A percentile compares a stretch with the other conserved stretches of the same genome.
These are phyloP conservation scores for Diaporthe destruens DNA, from an alignment of 2,329 filamentous ascomycete species.

Conservation along the genomic window DNA sequence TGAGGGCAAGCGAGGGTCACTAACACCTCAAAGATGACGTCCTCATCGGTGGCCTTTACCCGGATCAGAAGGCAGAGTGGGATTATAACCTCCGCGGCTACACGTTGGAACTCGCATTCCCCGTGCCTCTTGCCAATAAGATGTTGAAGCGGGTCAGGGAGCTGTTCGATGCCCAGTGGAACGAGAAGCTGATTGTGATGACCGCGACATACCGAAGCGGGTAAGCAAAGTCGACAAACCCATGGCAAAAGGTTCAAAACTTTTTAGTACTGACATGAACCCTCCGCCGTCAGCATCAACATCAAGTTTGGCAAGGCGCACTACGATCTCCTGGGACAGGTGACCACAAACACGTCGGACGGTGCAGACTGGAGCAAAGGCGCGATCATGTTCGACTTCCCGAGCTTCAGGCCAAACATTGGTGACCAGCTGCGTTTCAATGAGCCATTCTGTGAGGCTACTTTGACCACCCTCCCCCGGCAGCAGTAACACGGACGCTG, in stretches of 20 bases:
- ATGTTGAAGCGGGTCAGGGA: slow-evolving; percentile 62
- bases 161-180: slow-evolving; percentile 61
- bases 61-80: slow-evolving; percentile 62
- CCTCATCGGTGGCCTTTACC: slow-evolving; percentile 64
- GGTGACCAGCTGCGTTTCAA: slow-evolving; percentile 63
- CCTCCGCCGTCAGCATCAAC: slow-evolving; percentile 24
- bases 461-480: slow-evolving; percentile 31
- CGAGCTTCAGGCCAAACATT: slow-evolving; percentile 58
- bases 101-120: slow-evolving; percentile 65
- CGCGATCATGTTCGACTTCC: slow-evolving; percentile 68
- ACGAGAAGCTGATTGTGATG: slow-evolving; percentile 58
- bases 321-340: slow-evolving; percentile 63
- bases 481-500: not conserved
- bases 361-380: slow-evolving; percentile 63
- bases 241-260: not conserved
- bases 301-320: slow-evolving; percentile 65
- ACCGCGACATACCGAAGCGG: slow-evolving; percentile 64
- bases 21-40: slow-evolving; percentile 57
- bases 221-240: not conserved
- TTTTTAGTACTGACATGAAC: not conserved
- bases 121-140: slow-evolving; percentile 61
- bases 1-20: not conserved
- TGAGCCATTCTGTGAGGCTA: slow-evolving; percentile 60
- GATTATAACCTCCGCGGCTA: slow-evolving; percentile 62
- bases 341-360: slow-evolving; percentile 61